A percentile compares a stretch with the other conserved stretches of the same genome.
phyloP scores from a whole-genome alignment of 73 alveolate genomes.

The Paramecium tetraurelia region DNA sequence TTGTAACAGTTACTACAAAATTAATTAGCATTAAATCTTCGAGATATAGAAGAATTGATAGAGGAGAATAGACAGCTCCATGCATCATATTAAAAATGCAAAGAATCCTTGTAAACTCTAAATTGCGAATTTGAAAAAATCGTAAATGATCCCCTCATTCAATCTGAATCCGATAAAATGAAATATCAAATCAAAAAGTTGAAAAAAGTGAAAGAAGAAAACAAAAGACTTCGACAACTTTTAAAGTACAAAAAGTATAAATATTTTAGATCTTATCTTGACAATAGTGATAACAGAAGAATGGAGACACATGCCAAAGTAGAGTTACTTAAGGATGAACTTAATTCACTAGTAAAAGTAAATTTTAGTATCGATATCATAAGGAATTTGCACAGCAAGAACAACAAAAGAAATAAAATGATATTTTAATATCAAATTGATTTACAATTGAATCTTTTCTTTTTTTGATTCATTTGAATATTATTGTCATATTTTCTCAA shows the following conservation, averaged over 20 bases:
- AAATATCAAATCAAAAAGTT: neutral
- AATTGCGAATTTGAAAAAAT: slow-evolving; percentile 16
- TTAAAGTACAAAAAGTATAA: neutral
- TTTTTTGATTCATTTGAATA: neutral
- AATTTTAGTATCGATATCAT: neutral
- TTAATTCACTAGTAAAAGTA: slow-evolving; percentile 9
- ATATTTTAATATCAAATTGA: slow-evolving; percentile 7
- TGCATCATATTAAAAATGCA: slow-evolving; percentile 26
- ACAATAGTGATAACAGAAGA: neutral
- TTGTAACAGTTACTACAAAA: neutral
- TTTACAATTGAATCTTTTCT: neutral
- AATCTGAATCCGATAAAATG: neutral
- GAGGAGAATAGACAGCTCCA: neutral
- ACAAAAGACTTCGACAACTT: slow-evolving; percentile 23
- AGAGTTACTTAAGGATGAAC: neutral
- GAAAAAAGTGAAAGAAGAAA: slow-evolving; percentile 25
- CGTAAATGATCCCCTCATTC: neutral
- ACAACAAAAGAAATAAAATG: slow-evolving; percentile 7
- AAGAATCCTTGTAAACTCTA: slow-evolving; percentile 24
- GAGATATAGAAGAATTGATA: slow-evolving; percentile 11
- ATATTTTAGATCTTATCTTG: neutral
- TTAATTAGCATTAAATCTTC: slow-evolving; percentile 10
- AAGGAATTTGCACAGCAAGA: neutral
- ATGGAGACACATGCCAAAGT: slow-evolving; percentile 2
- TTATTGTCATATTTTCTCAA: slow-evolving; percentile 65